These are phyloP conservation scores for Fusarium sp. DNA, from an alignment of 2,329 filamentous ascomycete genomes.

Conservation along the genomic window DNA sequence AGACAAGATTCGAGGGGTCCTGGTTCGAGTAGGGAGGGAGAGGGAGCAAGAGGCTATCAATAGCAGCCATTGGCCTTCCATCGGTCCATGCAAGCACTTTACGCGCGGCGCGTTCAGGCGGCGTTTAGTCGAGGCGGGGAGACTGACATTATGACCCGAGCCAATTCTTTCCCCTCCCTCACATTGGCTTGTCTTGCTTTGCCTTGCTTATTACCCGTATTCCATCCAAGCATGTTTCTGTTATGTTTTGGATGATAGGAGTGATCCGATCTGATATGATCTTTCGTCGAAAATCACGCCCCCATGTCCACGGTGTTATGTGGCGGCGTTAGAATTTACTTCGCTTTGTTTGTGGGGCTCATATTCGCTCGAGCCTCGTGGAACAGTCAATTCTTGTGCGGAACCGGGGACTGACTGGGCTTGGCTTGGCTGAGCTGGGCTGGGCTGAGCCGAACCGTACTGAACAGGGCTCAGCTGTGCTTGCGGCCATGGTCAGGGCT, in stretches of 20 bases:
- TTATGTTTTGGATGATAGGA: background rate
- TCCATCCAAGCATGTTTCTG: background rate
- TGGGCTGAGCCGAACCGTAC: background rate
- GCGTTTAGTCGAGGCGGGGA: constrained; percentile 15
- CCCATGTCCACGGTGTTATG: constrained; percentile 5
- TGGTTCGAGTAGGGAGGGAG: background rate
- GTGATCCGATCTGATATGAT: constrained; percentile 1
- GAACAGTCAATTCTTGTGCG: background rate
- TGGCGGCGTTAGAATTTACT: constrained; percentile 27
- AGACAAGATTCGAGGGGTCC: background rate
- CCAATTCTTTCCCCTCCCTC: background rate
- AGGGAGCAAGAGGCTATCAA: background rate
- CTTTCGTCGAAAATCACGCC: background rate
- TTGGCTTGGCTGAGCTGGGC: background rate
- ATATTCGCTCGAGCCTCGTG: background rate
- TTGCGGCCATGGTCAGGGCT: background rate
- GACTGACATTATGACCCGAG: constrained; percentile 32
- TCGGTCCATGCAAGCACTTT: constrained; percentile 36
- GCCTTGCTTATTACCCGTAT: background rate
- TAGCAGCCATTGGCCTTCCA: background rate
- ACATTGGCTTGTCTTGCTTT: background rate
- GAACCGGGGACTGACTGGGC: background rate
- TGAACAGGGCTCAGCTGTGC: constrained; percentile 2
- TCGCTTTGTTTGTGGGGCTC: constrained; percentile 19
- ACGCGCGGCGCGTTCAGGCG: constrained; percentile 27